Conservation (phyloP, 257 asterid genomes). For the Paulownia fortunei region DNA sequence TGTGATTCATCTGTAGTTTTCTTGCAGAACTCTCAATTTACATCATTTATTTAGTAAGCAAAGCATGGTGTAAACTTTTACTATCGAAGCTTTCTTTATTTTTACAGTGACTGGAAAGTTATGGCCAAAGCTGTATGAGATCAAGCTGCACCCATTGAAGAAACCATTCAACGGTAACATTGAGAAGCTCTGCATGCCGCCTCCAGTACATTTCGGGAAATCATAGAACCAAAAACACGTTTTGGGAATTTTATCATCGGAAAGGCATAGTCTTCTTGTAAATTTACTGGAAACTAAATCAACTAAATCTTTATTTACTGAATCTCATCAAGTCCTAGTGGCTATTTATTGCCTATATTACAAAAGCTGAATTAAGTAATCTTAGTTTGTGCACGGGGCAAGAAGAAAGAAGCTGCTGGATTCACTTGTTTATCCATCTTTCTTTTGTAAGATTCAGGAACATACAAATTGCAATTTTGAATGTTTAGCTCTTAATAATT, state of each 20-base stretch:
- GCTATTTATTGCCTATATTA: not conserved
- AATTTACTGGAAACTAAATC: not conserved
- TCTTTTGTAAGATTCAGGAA: too few species aligned
- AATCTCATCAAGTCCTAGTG: not conserved
- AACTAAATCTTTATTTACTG: not conserved
- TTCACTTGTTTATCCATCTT: too few species aligned
- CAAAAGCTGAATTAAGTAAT: not conserved
- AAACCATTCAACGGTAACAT: slow-evolving; percentile 50
- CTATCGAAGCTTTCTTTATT: not conserved
- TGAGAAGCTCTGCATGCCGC: slow-evolving; percentile 53
- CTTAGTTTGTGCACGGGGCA: not conserved
- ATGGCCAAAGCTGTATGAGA: slow-evolving; percentile 75
- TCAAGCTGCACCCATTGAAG: slow-evolving; percentile 49
- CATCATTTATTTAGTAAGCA: too few species aligned
- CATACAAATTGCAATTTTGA: too few species aligned
- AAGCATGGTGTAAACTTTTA: not conserved
- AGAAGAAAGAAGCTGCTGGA: too few species aligned
- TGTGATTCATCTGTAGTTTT: too few species aligned
- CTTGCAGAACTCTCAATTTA: not conserved
- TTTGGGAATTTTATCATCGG: not conserved
- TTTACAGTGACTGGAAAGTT: slow-evolving; percentile 74
- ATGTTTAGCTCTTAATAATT: too few species aligned
- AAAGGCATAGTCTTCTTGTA: not conserved
- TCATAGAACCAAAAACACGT: slow-evolving; percentile 11
- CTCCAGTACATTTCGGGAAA: slow-evolving; percentile 39